These are phyloP conservation scores for Ballota nigra DNA, from an alignment of 257 asterid species.

Conservation along the genomic window DNA sequence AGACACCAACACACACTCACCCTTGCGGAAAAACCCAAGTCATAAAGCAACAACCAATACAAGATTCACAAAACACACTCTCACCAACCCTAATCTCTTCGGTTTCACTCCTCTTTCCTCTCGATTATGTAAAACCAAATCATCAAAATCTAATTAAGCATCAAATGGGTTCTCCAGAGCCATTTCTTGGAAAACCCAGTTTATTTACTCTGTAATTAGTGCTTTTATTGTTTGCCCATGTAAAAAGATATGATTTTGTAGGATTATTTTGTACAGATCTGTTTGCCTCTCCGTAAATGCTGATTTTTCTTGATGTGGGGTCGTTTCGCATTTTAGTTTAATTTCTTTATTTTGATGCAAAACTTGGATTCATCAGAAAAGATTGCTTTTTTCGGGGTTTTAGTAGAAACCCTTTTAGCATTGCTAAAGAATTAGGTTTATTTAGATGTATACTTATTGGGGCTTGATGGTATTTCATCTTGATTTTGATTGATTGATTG, in stretches of 20 bases:
- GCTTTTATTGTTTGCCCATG: not conserved
- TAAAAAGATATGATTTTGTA: conserved; percentile 9
- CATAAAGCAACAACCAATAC: conserved; percentile 13
- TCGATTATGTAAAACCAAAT: not conserved
- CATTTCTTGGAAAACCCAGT: not conserved
- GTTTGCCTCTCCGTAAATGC: conserved; percentile 23
- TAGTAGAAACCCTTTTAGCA: conserved; percentile 19
- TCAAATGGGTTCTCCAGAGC: not conserved
- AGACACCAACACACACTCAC: not conserved
- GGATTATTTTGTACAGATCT: conserved; percentile 33
- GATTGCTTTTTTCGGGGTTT: conserved; percentile 30
- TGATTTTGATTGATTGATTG: not conserved
- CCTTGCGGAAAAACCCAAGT: conserved; percentile 30
- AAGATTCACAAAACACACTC: conserved; percentile 6
- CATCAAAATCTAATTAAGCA: conserved; percentile 18
- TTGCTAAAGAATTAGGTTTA: not conserved
- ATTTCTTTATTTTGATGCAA: conserved; percentile 7
- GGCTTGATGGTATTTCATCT: not conserved
- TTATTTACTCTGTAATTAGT: not conserved
- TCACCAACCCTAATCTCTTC: conserved; percentile 35
- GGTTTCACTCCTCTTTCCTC: conserved; percentile 16
- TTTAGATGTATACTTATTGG: not conserved
- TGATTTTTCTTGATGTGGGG: conserved; percentile 22
- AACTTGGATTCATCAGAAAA: conserved; percentile 18
- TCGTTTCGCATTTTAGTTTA: conserved; percentile 19